These are phyloP conservation scores for Protomyces inundatus DNA, from an alignment of 1,139 yeast genomes.

Conservation along the genomic window DNA sequence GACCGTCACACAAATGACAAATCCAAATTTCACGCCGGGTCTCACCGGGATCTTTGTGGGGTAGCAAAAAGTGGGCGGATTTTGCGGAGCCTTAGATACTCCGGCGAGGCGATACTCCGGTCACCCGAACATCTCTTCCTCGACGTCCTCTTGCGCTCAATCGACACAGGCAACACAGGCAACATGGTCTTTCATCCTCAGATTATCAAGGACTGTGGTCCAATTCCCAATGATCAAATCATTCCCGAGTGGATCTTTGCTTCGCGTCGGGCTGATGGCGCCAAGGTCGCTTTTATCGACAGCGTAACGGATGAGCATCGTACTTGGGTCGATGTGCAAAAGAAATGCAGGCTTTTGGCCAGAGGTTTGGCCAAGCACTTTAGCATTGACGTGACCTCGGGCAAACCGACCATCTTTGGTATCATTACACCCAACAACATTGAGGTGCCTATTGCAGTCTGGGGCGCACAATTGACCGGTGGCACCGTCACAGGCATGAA, in stretches of 20 bases:
- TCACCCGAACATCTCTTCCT: too few species aligned
- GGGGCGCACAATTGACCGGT: slow-evolving; percentile 19
- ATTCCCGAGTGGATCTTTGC: slow-evolving; percentile 20
- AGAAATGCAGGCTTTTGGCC: slow-evolving; percentile 8
- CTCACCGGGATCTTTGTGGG: neutral
- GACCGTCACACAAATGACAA: too few species aligned
- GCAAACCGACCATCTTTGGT: slow-evolving; percentile 35
- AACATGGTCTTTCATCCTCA: slow-evolving; percentile 15
- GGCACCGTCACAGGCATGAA: slow-evolving; percentile 40
- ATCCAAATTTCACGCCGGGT: too few species aligned
- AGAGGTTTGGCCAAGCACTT: slow-evolving; percentile 9
- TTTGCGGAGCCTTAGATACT: neutral
- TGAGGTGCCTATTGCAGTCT: slow-evolving; percentile 20
- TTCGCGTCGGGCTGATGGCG: slow-evolving; percentile 3
- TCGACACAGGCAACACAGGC: neutral
- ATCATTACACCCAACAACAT: slow-evolving; percentile 37
- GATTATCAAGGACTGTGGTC: slow-evolving; percentile 4
- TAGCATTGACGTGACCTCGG: slow-evolving; percentile 31
- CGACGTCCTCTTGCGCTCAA: too few species aligned
- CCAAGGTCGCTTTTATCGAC: slow-evolving; percentile 15
- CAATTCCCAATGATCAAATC: slow-evolving; percentile 18
- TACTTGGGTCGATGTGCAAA: neutral
- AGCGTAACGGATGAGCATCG: slow-evolving; percentile 16
- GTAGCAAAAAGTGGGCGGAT: neutral
- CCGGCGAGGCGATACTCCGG: too few species aligned